A percentile compares a stretch with the other conserved stretches of the same genome.
Evolutionary conservation across 2,329 filamentous ascomycete genomes (phyloP).

Genomic region (Fonsecaea erecta): DNA sequence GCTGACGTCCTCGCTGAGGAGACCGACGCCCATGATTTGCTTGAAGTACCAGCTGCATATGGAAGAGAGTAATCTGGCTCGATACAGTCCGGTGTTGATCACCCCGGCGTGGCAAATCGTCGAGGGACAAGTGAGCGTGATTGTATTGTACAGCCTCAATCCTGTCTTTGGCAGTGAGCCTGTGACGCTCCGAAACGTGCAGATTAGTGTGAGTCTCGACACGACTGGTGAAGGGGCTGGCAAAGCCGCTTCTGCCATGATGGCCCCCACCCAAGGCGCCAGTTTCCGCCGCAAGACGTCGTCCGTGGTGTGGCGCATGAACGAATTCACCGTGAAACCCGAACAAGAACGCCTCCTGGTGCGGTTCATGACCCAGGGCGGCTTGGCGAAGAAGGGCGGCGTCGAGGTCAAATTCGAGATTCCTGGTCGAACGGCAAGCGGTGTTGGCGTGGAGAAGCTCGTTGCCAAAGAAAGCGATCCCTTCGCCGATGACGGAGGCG

Average conservation of each 20-base stretch:
- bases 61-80: conserved; percentile 60
- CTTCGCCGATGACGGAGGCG: conserved; percentile 53
- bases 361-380: conserved; percentile 73
- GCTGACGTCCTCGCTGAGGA: conserved; percentile 70
- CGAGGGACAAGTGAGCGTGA: conserved; percentile 80
- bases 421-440: conserved; percentile 61
- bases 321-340: conserved; percentile 59
- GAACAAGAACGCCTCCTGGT: conserved; percentile 75
- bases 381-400: conserved; percentile 70
- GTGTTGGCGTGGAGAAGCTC: conserved; percentile 64
- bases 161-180: conserved; percentile 59
- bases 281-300: conserved; percentile 53
- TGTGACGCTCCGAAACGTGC: conserved; percentile 73
- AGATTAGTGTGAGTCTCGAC: conserved; percentile 63
- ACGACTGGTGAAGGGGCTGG: conserved; percentile 45
- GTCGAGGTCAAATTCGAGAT: conserved; percentile 86
- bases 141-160: conserved; percentile 84
- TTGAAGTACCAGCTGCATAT: conserved; percentile 92
- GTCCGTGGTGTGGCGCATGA: conserved; percentile 52
- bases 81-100: conserved; percentile 73
- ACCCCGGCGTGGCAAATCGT: conserved; percentile 82
- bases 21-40: conserved; percentile 69
- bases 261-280: conserved; percentile 53
- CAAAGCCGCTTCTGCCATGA: conserved; percentile 52
- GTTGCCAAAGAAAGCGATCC: conserved; percentile 47